Evolutionary conservation across 805 yeast species (phyloP).

Genomic region (Yueomyces sinensis): DNA sequence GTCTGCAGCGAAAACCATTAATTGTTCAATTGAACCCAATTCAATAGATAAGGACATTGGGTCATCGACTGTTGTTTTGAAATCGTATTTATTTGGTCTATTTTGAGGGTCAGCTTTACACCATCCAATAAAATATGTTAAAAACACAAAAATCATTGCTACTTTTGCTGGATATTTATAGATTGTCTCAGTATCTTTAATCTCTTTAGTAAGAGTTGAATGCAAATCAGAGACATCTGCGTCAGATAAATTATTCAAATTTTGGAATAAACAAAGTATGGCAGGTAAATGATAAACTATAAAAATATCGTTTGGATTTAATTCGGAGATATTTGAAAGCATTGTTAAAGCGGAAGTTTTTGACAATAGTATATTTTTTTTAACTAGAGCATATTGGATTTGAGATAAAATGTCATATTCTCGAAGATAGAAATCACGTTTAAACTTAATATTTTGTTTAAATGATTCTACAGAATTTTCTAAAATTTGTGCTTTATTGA

Average conservation of each 20-base stretch:
- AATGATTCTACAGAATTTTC: constrained; percentile 36
- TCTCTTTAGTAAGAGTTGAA: constrained; percentile 24
- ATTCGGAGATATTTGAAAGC: constrained; percentile 31
- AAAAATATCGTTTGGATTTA: constrained; percentile 50
- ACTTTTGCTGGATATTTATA: constrained; percentile 37
- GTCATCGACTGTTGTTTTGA: constrained; percentile 39
- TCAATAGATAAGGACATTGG: constrained; percentile 48
- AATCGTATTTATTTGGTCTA: constrained; percentile 36
- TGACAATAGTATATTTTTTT: constrained; percentile 24
- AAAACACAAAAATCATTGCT: constrained; percentile 35
- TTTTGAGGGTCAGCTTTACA: constrained; percentile 35
- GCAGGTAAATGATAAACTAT: constrained; percentile 54
- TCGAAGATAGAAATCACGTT: constrained; percentile 47
- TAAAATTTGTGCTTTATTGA: constrained; percentile 39
- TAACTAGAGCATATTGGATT: constrained; percentile 40
- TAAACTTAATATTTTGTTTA: constrained; percentile 37
- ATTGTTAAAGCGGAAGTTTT: constrained; percentile 27
- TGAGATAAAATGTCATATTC: constrained; percentile 67
- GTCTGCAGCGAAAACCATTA: constrained; percentile 49
- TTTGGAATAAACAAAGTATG: constrained; percentile 32
- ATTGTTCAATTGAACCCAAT: constrained; percentile 58
- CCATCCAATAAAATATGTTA: constrained; percentile 53
- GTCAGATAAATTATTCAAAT: constrained; percentile 25
- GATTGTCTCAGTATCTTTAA: constrained; percentile 27
- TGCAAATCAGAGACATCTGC: constrained; percentile 28